Base-by-base conservation (phyloP, 129 eudicot genomes). In the Centella asiatica region DNA sequence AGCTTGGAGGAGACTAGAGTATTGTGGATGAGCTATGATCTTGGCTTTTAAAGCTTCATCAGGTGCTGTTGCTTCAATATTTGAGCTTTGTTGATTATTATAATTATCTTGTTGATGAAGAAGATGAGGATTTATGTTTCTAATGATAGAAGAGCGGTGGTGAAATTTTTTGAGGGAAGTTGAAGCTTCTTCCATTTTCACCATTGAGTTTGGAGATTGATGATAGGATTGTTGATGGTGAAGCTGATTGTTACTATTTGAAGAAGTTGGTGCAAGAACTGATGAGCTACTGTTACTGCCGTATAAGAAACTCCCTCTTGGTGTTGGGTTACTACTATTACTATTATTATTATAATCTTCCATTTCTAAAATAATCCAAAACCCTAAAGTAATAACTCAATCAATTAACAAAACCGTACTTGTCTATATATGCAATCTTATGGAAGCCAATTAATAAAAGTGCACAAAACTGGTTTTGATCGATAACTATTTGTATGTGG, bases 11-110 rank as follows among this genome's bases (percentile, higher is more conserved):
- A 90, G 94, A 57, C 77, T 83, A 60, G 95, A 81, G 65, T 86
- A 90, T 49, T 86, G 95, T 74, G 97, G 97, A 72, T 90, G 97
- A 44, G 95, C 84, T 6, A 90, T 77, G 10, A 90, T 90, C 80
- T 86, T 90, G 27, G 95, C 95, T 72, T 90, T 90, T 0, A 86
- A 76, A 57, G 87, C 78, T 48, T 85, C 89, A 67, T 33, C 63
- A 20, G 63, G 45, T 3, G 62, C 42, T 3, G 19, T 44, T 8
- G 74, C 87, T 56, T 83, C 87, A n/a, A n/a, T n/a, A 12, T 53
- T 44, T 15, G 68, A 46, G 28, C 27, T 52, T 3, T 63, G 57
- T 60, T 44, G 28, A 10, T 22, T 39, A 23, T 23, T 22, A 13
- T 25, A 57, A 23, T 23, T 22, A 13, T 25, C 58, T 2, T 37